Evolutionary conservation across 768 basidiomycete species (phyloP), one percentile per base, ranked within the genome.

Genomic region (Daedaleopsis sinensis): DNA sequence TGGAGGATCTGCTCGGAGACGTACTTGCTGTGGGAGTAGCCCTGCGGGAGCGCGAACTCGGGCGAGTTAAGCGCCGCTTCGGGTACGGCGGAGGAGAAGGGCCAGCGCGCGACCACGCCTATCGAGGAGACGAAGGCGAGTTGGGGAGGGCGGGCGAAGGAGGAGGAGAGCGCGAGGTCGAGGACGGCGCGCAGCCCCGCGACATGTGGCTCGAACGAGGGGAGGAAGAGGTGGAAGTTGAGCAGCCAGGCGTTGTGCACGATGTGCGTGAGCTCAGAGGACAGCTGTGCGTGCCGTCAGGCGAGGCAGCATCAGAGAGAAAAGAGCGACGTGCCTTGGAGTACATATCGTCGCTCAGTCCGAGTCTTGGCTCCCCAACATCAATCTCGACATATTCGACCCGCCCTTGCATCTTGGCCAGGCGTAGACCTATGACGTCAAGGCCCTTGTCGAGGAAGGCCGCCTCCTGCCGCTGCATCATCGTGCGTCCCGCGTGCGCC

Each of bases 1-100:
- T 68, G 68, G 21, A 84, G 73, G 3, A 82, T 69, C 72, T 79
- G 66, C 67, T 83, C 81, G 0, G 76, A 63, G 7, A 76, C 62
- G 58, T 78, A 83, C 67, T 85, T 85, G 0, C 72, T 68, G 57
- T 82, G 80, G 11, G 78, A 74, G 51, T 84, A 84, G 0, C 83
- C 83, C 16, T 59, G 63, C 1, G 78, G 79, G 5, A 74, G 55
- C 0, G 80, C 77, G 18, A 75, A 63, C 5, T 64, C 59, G 0
- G 78, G 67, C 7, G 50, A 55, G 21, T 59, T 57, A 16, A 38
- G 24, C 1, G 58, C 54, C 5, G 61, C 51, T 12, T 44, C 32
- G 9, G 61, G 35, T 12, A 46, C 61, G 11, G 57, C 16, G 52
- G 48, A 24, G 52, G 58, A 56, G 57, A 37, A 58, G 35, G 27